A percentile compares a stretch with the other conserved stretches of the same genome.
These are phyloP conservation scores for Neofusicoccum cordaticola DNA, from an alignment of 2,329 filamentous ascomycete species.

Conservation along the genomic window DNA sequence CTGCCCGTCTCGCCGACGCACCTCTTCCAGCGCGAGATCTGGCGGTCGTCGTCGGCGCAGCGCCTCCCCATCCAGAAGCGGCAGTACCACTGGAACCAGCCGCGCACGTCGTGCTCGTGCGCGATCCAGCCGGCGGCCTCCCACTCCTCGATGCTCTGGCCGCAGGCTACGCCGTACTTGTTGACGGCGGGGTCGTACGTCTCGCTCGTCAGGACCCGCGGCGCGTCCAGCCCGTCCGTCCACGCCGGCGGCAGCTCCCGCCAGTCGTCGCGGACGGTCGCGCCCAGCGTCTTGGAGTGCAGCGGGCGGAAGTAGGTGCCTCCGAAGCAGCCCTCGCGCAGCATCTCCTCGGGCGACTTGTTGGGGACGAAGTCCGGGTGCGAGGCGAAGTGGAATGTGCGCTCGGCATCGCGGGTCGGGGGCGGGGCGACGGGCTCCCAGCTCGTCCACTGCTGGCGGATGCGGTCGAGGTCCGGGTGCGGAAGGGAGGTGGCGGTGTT, in stretches of 20 bases:
- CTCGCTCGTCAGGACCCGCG: conserved; percentile 39
- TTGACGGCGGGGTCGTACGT: conserved; percentile 50
- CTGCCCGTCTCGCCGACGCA: conserved; percentile 53
- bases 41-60: conserved; percentile 53
- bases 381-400: conserved; percentile 46
- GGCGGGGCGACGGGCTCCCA: conserved; percentile 42
- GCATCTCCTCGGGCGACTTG: conserved; percentile 52
- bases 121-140: conserved; percentile 55
- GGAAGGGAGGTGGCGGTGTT: not conserved
- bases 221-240: conserved; percentile 41
- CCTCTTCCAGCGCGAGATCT: conserved; percentile 52
- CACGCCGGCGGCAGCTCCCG: conserved; percentile 46
- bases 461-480: conserved; percentile 25
- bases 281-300: conserved; percentile 42
- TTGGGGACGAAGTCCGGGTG: conserved; percentile 51
- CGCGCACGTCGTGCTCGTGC: conserved; percentile 52
- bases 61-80: conserved; percentile 52
- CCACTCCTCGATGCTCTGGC: conserved; percentile 56
- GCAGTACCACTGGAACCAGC: conserved; percentile 59
- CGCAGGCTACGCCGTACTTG: conserved; percentile 53
- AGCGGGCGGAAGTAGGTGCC: conserved; percentile 53
- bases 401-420: conserved; percentile 43
- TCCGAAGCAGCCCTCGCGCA: conserved; percentile 53
- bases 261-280: conserved; percentile 48
- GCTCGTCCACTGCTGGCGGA: conserved; percentile 41